Base-by-base conservation (phyloP, 2,329 filamentous ascomycete species). In the Penicillium frequentans region DNA sequence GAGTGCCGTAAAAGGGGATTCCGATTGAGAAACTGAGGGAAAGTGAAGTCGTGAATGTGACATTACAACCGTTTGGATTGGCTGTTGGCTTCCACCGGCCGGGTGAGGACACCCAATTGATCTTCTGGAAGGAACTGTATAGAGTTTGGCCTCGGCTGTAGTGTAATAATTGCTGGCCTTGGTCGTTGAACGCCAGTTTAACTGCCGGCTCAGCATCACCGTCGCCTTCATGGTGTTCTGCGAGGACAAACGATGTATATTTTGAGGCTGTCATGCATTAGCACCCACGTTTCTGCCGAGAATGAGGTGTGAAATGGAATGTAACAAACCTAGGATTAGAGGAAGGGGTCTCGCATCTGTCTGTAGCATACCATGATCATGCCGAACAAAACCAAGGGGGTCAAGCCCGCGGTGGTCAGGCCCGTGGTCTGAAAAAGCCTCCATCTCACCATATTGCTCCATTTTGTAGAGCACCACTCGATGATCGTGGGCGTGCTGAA, bases 1-100 rank as follows among this genome's bases (percentile, higher is more conserved):
- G 76, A 0, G 68, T 74, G 21, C 66, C 69, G 59, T 69, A 77
- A 56, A 78, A 77, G 1, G 76, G 76, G 9, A 76, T 71, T 7
- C 58, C 73, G 26, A 78, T 72, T 2, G 69, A 67, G 61, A 77
- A 77, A 6, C 56, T 55, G 33, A 76, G 68, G 13, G 56, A 60
- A 10, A 71, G 53, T 2, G 55, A 59, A 16, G 62, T 51, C 1
- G 65, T 64, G 43, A 70, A 72, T 52, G 49, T 49, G 16, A 72
- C 68, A 16, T 51, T 57, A 43, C 63, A 68, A 21, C 55, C 56
- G 47, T 73, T 73, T 9, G 52, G 51, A 45, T 61, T 60, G 26
- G 62, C 31, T 26, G 35, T 61, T n/a, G 66, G 63, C n/a, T 58
- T 60, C 23, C 55, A 55, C 29, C 57, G 57, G n/a, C 46, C 58